Evolutionary conservation across 495 filamentous ascomycete genomes (phyloP).

Genomic region (Xylaria nigripes): DNA sequence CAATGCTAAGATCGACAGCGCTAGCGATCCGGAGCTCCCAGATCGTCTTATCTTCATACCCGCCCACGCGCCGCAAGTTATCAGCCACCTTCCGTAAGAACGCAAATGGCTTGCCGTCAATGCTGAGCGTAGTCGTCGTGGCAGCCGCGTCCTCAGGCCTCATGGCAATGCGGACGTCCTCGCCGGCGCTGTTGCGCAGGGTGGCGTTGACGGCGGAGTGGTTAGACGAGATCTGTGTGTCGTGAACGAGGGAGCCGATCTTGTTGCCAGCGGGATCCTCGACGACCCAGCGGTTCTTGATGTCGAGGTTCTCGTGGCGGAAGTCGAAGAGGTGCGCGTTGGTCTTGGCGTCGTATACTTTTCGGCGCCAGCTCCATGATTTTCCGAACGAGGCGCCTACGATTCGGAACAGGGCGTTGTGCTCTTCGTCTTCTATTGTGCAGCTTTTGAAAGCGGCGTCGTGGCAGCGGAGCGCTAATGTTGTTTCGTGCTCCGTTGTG

Average conservation of each 20-base stretch:
- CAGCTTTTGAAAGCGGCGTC: neutral
- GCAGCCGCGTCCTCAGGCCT: neutral
- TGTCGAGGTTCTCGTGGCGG: conserved; percentile 4
- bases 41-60: neutral
- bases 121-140: neutral
- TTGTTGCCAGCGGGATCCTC: neutral
- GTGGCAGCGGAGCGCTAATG: neutral
- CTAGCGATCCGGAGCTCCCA: neutral
- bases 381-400: neutral
- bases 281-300: conserved; percentile 12
- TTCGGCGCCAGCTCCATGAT: conserved; percentile 8
- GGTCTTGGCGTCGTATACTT: conserved; percentile 5
- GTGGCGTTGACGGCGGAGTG: conserved; percentile 3
- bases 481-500: neutral
- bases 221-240: neutral
- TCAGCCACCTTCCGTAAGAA: neutral
- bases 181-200: neutral
- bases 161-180: neutral
- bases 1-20: neutral
- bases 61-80: neutral
- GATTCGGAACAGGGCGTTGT: neutral
- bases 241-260: conserved; percentile 2
- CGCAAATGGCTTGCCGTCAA: neutral
- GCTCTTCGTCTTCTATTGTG: neutral
- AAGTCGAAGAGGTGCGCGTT: conserved; percentile 9